A percentile compares a stretch with the other conserved stretches of the same genome.
Evolutionary conservation across 257 asterid species (phyloP).

Genomic region (Solanum piurae): DNA sequence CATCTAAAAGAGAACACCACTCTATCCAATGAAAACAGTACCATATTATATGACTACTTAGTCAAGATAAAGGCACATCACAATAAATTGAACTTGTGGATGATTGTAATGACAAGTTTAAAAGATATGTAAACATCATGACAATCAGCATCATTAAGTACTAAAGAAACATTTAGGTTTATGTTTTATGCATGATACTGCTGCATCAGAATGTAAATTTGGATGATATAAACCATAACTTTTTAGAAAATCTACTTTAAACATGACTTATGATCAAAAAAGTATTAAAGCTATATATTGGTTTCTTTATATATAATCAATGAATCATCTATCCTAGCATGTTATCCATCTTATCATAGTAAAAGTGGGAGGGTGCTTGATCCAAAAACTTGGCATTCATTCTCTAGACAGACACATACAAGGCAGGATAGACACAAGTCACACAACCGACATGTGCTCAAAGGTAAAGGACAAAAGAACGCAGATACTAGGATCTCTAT

Average conservation of each 20-base stretch:
- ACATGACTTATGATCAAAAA: not conserved
- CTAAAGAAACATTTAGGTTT: not conserved
- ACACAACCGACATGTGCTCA: not conserved
- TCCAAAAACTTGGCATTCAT: not conserved
- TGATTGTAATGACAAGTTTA: not conserved
- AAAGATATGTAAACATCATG: not conserved
- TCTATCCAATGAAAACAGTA: not conserved
- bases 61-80: not conserved
- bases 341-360: not conserved
- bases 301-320: not conserved
- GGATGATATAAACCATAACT: not conserved
- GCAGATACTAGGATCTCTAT: not conserved
- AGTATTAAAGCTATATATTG: not conserved
- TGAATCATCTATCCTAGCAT: not conserved
- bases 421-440: not conserved
- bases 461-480: not conserved
- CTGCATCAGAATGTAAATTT: not conserved
- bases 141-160: not conserved
- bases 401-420: not conserved
- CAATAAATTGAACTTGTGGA: not conserved
- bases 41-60: not conserved
- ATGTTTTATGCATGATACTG: not conserved
- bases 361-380: not conserved
- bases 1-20: not conserved
- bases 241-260: not conserved